A percentile compares a stretch with the other conserved stretches of the same genome.
Evolutionary conservation across 768 basidiomycete species (phyloP).

Genomic region (Tulasnella calospora): DNA sequence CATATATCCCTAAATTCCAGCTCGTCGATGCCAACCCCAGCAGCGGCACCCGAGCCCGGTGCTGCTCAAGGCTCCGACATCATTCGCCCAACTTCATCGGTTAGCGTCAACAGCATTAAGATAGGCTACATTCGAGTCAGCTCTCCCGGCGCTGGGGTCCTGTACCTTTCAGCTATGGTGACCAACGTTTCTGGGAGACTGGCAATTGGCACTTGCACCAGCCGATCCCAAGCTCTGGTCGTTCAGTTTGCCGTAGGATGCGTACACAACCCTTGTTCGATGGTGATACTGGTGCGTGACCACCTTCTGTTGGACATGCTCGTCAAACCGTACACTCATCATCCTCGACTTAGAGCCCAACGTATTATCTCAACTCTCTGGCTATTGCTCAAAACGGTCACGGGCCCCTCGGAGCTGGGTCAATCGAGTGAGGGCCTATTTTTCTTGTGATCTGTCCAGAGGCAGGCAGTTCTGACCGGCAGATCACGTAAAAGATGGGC

Average conservation of each 20-base stretch:
- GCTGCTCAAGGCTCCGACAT: neutral
- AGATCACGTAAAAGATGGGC: neutral
- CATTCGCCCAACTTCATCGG: neutral
- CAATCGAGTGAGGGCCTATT: neutral
- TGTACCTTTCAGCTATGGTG: neutral
- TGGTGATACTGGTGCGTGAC: neutral
- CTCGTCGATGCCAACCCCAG: neutral
- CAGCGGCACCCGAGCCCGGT: neutral
- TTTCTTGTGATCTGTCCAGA: neutral
- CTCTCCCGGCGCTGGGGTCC: neutral
- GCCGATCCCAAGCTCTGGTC: neutral
- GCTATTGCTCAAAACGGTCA: neutral
- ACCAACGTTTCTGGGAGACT: neutral
- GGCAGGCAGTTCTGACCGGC: neutral
- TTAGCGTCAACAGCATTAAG: neutral
- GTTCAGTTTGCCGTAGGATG: neutral
- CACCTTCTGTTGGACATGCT: neutral
- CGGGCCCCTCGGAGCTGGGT: neutral
- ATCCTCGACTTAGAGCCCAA: neutral
- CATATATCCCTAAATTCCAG: neutral
- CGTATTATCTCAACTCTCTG: neutral
- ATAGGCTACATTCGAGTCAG: neutral
- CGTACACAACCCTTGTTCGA: neutral
- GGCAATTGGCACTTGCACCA: neutral
- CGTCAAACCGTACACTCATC: neutral